Percentiles rank a stretch among this genome's conserved stretches.
phyloP scores from a whole-genome alignment of 176 grass and related monocot genomes.

The Carex pumila region DNA sequence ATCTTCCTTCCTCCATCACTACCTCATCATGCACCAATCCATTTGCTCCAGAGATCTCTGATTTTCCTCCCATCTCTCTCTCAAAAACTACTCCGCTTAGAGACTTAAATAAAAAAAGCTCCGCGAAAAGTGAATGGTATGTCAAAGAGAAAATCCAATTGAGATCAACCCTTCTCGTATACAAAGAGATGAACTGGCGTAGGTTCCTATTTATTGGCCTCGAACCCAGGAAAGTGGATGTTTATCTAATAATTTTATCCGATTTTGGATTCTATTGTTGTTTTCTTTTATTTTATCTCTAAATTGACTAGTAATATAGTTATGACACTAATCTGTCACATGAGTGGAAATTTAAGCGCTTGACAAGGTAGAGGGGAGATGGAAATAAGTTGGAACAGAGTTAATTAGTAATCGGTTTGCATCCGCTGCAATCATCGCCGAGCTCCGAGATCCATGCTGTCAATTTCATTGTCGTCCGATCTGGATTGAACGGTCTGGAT shows the following conservation, averaged over 20 bases:
- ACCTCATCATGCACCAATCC: slow-evolving; percentile 12
- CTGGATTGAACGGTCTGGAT: neutral
- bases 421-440: neutral
- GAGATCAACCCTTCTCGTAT: neutral
- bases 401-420: neutral
- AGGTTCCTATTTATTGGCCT: slow-evolving; percentile 19
- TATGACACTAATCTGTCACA: neutral
- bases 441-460: neutral
- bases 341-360: neutral
- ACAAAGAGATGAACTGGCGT: neutral
- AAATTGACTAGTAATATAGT: slow-evolving; percentile 8
- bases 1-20: slow-evolving; percentile 10
- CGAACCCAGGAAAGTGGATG: neutral
- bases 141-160: neutral
- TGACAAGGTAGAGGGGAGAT: neutral
- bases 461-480: neutral
- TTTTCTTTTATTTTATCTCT: neutral
- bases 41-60: slow-evolving; percentile 10
- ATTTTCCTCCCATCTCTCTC: slow-evolving; percentile 13
- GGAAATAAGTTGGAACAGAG: neutral
- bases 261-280: neutral
- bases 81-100: neutral
- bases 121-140: neutral
- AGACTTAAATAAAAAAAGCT: neutral
- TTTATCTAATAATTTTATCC: neutral